These are phyloP conservation scores for Tetrahymena malaccensis DNA, from an alignment of 73 alveolate genomes.

Conservation along the genomic window DNA sequence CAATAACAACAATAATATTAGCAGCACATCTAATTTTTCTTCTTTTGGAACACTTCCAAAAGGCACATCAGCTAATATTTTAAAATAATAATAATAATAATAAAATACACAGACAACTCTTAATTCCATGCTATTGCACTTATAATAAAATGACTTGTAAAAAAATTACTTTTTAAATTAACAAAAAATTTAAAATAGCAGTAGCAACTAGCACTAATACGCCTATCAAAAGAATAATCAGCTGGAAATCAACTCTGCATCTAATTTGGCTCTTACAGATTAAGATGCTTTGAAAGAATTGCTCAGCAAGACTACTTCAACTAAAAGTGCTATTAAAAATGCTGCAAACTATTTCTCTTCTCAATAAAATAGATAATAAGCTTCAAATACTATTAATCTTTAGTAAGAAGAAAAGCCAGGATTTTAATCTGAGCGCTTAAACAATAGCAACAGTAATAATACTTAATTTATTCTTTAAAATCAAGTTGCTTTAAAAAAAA, in stretches of 20 bases:
- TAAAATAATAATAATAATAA: not conserved
- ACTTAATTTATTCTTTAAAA: not conserved
- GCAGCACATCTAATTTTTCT: not conserved
- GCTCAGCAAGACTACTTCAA: not conserved
- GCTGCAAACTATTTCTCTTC: not conserved
- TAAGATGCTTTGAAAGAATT: not conserved
- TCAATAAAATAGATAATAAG: not conserved
- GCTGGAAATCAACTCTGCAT: not conserved
- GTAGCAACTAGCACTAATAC: not conserved
- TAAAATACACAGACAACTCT: not conserved
- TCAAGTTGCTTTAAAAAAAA: not conserved
- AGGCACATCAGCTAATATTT: not conserved
- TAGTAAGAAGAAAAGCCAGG: not conserved
- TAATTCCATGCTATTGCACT: not conserved
- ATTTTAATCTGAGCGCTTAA: not conserved
- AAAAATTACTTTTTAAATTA: not conserved
- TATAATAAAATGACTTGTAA: not conserved
- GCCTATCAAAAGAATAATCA: not conserved
- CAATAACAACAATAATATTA: not conserved
- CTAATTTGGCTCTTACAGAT: not conserved
- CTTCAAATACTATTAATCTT: not conserved
- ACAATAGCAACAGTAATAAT: not conserved
- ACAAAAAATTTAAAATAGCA: too few relatives aligned
- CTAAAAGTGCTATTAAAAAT: not conserved
- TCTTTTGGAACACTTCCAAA: not conserved